Evolutionary conservation across 2,329 filamentous ascomycete species (phyloP), one percentile per base, ranked within the genome.

Genomic region (Septoria linicola): DNA sequence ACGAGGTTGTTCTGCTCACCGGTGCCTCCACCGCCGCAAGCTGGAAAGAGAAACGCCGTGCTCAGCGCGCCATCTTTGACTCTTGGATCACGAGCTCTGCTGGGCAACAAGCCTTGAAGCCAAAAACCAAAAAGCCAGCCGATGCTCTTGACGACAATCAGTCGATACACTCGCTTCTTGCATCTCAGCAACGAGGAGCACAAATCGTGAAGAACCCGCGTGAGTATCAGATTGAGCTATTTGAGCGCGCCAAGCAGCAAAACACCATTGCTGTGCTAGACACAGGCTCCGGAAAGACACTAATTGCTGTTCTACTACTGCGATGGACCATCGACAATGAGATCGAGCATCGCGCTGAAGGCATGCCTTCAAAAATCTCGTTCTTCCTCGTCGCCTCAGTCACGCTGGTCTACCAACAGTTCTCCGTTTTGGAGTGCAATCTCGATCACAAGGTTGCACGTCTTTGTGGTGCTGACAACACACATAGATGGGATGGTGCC

Each of bases 191-290:
- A 40, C 44, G 36, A 43, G 71, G 72, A 4, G 70, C 70, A 1
- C 63, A 70, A 30, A 88, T 89, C 46, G 90, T 93, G 53, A 80
- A 83, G 8, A 86, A 83, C 46, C 89, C 91, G 0, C 80, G 92
- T 41, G 89, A 96, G 63, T 99, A 97, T 64, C 93, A 99, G 68
- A 74, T 88, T 10, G 92, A 97, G 66, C 78, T 99, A 0, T 97
- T 93, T 63, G 89, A 96, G 68, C 81, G 81, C 57, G 92, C 93
- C 3, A 96, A 93, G 65, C 66, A 80, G 44, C 80, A 85, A 60
- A 99, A 99, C 65, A 87, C 85, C 6, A 95, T 99, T 60, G 91
- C 93, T 1, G 93, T 99, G 1, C 78, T 97, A 1, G 90, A 95
- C 64, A 96, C 92, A n/a, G 89, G 93, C 10, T 90, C 89, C 3